phyloP scores from a whole-genome alignment of 768 basidiomycete genomes.

The Pleurotus eryngii region DNA sequence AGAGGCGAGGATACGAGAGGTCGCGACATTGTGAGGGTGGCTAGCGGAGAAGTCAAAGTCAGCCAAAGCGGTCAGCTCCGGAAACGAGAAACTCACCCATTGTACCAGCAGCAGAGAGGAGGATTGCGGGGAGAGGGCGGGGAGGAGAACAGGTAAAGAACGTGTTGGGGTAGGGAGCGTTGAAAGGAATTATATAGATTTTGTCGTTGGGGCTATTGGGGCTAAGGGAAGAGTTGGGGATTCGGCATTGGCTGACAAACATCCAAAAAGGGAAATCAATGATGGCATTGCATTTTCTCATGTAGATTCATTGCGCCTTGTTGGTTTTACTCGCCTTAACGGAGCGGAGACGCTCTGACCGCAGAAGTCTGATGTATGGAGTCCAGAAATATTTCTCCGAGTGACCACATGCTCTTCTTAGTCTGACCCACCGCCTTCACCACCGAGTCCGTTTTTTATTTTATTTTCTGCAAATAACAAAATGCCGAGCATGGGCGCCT shows the following conservation, averaged over 20 bases:
- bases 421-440: neutral
- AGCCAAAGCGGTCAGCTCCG: neutral
- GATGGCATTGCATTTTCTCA: neutral
- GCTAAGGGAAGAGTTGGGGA: conserved; percentile 23
- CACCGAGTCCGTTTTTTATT: neutral
- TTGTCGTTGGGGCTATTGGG: conserved; percentile 22
- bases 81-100: conserved; percentile 35
- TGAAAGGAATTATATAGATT: conserved; percentile 26
- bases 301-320: neutral
- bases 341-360: no score
- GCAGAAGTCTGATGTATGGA: neutral
- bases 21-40: conserved; percentile 40
- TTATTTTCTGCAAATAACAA: no score
- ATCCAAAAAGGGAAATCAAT: conserved; percentile 5
- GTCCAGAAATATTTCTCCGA: neutral
- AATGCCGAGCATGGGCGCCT: neutral
- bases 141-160: conserved; percentile 3
- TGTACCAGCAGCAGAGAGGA: neutral
- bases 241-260: conserved; percentile 21
- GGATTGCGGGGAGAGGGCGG: conserved; percentile 4
- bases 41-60: conserved; percentile 18
- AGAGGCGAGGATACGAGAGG: conserved; percentile 64
- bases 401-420: neutral
- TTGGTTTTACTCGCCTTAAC: neutral
- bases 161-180: neutral